A percentile compares a stretch with the other conserved stretches of the same genome.
phyloP scores from a whole-genome alignment of 1,139 yeast species.

The Trichomonascaceae sp. region DNA sequence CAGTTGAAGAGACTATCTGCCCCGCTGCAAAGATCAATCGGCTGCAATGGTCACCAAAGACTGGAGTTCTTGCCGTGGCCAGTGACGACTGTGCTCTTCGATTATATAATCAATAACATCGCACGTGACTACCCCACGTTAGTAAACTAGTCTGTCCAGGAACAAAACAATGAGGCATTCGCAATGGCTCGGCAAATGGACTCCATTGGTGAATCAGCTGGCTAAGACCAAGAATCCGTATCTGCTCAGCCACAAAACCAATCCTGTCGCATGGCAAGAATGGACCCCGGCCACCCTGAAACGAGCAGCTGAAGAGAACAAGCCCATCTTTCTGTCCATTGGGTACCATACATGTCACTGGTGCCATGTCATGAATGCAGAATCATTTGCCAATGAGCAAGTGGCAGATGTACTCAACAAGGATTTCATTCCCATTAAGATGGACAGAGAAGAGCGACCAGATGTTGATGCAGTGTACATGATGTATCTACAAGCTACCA shows the following conservation, averaged over 20 bases:
- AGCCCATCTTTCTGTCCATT: conserved; percentile 26
- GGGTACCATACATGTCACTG: conserved; percentile 29
- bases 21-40: conserved; percentile 50
- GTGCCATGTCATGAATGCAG: conserved; percentile 29
- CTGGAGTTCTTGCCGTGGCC: conserved; percentile 42
- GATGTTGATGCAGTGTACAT: conserved; percentile 28
- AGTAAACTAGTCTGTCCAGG: too few relatives aligned
- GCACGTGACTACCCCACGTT: too few relatives aligned
- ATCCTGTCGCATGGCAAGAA: conserved; percentile 29
- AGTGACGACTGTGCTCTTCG: conserved; percentile 55
- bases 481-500: conserved; percentile 27
- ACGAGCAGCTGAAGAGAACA: conserved; percentile 20
- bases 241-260: conserved; percentile 15
- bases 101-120: conserved; percentile 8
- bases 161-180: background rate
- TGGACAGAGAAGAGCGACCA: conserved; percentile 29
- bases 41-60: conserved; percentile 38
- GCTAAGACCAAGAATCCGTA: conserved; percentile 18
- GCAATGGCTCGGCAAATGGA: conserved; percentile 4
- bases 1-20: conserved; percentile 16
- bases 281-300: conserved; percentile 24
- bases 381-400: conserved; percentile 19
- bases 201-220: conserved; percentile 13
- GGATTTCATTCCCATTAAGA: conserved; percentile 25
- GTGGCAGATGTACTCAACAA: conserved; percentile 23